Evolutionary conservation across 371 early-diverging fungal species (phyloP), one percentile per base, ranked within the genome.

Genomic region (Entomophthora muscae): DNA sequence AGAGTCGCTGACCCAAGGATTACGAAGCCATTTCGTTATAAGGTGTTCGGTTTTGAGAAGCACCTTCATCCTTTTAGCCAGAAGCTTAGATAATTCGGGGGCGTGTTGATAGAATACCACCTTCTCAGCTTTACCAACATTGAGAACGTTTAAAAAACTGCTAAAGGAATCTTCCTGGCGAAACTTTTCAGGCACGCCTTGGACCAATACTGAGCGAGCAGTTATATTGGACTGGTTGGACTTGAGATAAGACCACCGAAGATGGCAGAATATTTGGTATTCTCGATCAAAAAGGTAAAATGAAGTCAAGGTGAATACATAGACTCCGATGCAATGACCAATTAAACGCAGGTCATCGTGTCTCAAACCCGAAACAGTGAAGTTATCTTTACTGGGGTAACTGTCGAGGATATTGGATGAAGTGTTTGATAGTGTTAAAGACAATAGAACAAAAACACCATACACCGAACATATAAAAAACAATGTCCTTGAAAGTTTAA

Each of bases 31-130:
- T 3, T 57, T 21, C 1, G 64, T 53, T 32, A 68, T 71, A 2
- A 29, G 66, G 10, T 33, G 27, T 61, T 73, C 73, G 32, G 71
- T 55, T 1, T 52, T 53, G 42, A 59, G 62, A 0, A 73, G 61
- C 13, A 68, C 68, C 22, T 68, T 64, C 27, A 64, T 66, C 12
- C 73, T 66, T 53, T 67, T 64, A 31, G 69, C 66, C 7, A 73
- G 55, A 61, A 66, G 29, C 2, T 66, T 61, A 60, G 69, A 66
- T 55, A 73, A 26, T 2, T 56, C 53, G 17, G 65, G 32, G 3
- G 80, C 77, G 59, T 80, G 80, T 2, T 80, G 76, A 31, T 76
- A 71, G 10, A 78, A 70, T 61, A 78, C 78, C 0, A 79, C 81
- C 0, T 76, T 75, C 27, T 80, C 78, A 1, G 80, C 83, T 0